These are phyloP conservation scores for Thelonectria blattea DNA, from an alignment of 2,329 filamentous ascomycete genomes.

Conservation along the genomic window DNA sequence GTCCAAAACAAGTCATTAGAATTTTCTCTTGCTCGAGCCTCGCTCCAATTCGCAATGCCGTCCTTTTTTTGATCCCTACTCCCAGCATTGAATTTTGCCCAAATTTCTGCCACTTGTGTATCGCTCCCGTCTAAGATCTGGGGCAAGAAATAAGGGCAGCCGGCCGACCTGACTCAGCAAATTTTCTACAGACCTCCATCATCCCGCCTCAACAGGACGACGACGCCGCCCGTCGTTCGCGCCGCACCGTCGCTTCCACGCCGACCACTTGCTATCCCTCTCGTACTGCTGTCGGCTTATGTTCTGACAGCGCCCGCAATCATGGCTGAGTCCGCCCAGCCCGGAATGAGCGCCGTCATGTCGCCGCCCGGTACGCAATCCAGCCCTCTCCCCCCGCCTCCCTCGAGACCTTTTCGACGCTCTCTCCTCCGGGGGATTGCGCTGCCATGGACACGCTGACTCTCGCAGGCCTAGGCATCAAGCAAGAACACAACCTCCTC, in stretches of 20 bases:
- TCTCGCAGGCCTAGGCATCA: conserved; percentile 42
- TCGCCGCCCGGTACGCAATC: conserved; percentile 45
- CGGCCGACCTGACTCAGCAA: conserved; percentile 48
- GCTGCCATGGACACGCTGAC: conserved; percentile 34
- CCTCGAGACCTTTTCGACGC: conserved; percentile 17
- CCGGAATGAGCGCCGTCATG: conserved; percentile 43
- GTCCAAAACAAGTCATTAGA: background rate
- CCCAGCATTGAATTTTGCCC: conserved; percentile 30
- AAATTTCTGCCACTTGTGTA: conserved; percentile 46
- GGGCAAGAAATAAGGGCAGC: conserved; percentile 51
- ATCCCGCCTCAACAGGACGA: conserved; percentile 34
- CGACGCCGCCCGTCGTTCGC: conserved; percentile 27
- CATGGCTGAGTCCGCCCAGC: conserved; percentile 51
- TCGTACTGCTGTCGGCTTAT: conserved; percentile 25
- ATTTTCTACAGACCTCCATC: conserved; percentile 48
- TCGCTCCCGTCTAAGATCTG: conserved; percentile 45
- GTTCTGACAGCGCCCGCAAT: conserved; percentile 43
- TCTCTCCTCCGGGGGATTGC: conserved; percentile 18
- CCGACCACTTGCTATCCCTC: conserved; percentile 27
- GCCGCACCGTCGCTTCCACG: conserved; percentile 29
- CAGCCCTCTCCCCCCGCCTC: conserved; percentile 22
- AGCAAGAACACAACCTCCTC: conserved; percentile 46
- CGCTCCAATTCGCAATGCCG: background rate
- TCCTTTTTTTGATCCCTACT: conserved; percentile 31
- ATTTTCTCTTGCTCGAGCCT: background rate